phyloP scores from a whole-genome alignment of 2,329 filamentous ascomycete genomes.

The Neofusicoccum sp. region DNA sequence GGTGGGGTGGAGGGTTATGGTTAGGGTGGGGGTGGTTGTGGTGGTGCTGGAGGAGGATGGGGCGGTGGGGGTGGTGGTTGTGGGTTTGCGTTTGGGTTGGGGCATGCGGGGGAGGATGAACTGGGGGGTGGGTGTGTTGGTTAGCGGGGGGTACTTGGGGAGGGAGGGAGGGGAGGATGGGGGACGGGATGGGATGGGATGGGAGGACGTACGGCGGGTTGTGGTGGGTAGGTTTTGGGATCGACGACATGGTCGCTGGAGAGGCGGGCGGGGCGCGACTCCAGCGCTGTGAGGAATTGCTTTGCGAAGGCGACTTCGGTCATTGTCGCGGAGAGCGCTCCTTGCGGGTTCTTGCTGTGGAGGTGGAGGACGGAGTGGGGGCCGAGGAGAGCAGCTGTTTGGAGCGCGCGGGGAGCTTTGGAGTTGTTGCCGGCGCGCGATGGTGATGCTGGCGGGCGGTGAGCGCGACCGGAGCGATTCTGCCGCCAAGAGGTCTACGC shows the following conservation, averaged over 20 bases:
- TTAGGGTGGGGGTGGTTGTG: conserved; percentile 33
- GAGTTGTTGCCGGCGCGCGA: not conserved
- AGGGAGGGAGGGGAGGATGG: not conserved
- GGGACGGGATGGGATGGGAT: not conserved
- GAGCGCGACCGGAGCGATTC: not conserved
- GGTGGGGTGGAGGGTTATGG: conserved; percentile 71
- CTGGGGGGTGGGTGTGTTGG: conserved; percentile 43
- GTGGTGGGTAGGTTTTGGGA: conserved; percentile 73
- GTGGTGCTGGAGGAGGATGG: conserved; percentile 39
- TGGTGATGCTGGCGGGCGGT: conserved; percentile 5
- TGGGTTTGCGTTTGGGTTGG: conserved; percentile 52
- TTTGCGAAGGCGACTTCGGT: conserved; percentile 82
- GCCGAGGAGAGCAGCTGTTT: not conserved
- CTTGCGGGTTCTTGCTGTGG: not conserved
- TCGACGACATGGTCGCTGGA: conserved; percentile 91
- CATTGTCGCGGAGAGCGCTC: conserved; percentile 28
- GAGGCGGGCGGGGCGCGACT: conserved; percentile 77
- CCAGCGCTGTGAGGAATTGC: conserved; percentile 77
- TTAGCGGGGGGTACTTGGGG: conserved; percentile 64
- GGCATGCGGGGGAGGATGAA: conserved; percentile 63
- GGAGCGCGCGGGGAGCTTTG: not conserved
- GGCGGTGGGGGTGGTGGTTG: conserved; percentile 50
- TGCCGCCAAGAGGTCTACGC: not conserved
- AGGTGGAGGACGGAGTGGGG: not conserved
- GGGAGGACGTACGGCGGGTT: conserved; percentile 68